These are phyloP conservation scores for Aschersonia sp. DNA, from an alignment of 2,329 filamentous ascomycete species.

Conservation along the genomic window DNA sequence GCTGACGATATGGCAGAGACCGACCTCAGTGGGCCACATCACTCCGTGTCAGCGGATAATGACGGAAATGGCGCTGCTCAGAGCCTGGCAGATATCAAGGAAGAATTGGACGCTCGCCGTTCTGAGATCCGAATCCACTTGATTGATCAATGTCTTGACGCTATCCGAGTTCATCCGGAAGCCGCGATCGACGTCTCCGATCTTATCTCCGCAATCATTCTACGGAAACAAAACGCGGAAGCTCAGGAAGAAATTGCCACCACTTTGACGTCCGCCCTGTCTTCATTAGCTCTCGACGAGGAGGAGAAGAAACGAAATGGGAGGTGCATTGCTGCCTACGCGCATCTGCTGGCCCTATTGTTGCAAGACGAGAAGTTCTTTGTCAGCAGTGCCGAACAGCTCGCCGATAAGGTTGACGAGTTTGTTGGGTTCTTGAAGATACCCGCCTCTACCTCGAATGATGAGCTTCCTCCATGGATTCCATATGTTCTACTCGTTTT, in stretches of 20 bases:
- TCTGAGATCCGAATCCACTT: conserved; percentile 58
- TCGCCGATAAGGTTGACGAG: conserved; percentile 63
- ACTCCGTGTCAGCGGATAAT: conserved; percentile 4
- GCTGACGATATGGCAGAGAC: neutral
- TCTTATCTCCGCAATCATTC: conserved; percentile 60
- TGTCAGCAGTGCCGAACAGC: conserved; percentile 52
- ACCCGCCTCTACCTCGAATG: conserved; percentile 46
- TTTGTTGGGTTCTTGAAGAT: conserved; percentile 70
- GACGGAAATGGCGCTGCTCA: neutral
- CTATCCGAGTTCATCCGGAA: conserved; percentile 75
- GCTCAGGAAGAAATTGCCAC: conserved; percentile 60
- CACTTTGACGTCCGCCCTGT: conserved; percentile 71
- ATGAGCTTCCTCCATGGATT: conserved; percentile 84
- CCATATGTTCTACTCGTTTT: conserved; percentile 80
- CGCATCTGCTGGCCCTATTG: conserved; percentile 78
- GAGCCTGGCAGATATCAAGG: conserved; percentile 32
- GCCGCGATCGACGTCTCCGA: conserved; percentile 86
- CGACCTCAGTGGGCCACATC: conserved; percentile 13
- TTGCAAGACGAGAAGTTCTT: conserved; percentile 77
- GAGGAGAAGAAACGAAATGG: conserved; percentile 50
- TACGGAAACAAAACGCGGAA: conserved; percentile 39
- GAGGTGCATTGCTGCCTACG: conserved; percentile 65
- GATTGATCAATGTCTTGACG: conserved; percentile 80
- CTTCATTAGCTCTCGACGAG: conserved; percentile 48
- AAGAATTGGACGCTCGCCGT: conserved; percentile 67